Conservation (phyloP, 208 protist genomes). For the Herpetomonas samuelpessoai region DNA sequence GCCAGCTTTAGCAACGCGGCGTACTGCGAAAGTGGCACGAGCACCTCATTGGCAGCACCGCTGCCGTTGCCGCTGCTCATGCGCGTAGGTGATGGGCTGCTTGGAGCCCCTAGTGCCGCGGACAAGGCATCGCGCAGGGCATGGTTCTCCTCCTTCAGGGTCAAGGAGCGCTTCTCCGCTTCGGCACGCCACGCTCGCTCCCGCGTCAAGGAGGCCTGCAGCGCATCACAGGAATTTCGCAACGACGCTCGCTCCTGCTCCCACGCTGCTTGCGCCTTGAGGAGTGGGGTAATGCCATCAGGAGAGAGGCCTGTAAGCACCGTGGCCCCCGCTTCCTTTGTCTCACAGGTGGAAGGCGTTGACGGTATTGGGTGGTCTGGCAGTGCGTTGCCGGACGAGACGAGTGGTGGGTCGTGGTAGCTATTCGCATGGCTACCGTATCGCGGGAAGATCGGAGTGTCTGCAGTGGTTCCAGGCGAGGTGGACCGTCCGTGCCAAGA, state of each 20-base stretch:
- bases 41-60: neutral
- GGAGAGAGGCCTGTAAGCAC: neutral
- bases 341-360: too few relatives aligned
- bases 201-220: constrained; percentile 19
- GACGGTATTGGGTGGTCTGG: too few relatives aligned
- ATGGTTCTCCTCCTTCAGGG: constrained; percentile 4
- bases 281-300: neutral
- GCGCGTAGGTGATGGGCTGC: neutral
- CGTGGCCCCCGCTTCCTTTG: too few relatives aligned
- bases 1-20: constrained; percentile 12
- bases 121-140: constrained; percentile 20
- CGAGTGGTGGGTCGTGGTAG: too few relatives aligned
- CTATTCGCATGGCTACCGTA: too few relatives aligned
- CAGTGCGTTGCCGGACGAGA: too few relatives aligned
- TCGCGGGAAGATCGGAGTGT: too few relatives aligned
- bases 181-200: constrained; percentile 19
- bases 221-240: constrained; percentile 7
- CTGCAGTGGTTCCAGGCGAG: too few relatives aligned
- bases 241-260: constrained; percentile 14
- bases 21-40: constrained; percentile 17
- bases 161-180: constrained; percentile 16
- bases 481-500: too few relatives aligned
- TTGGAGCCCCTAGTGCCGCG: constrained; percentile 2
- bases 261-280: constrained; percentile 11
- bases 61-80: neutral